phyloP scores from a whole-genome alignment of 2,329 filamentous ascomycete species.

The Ramichloridium luteum region DNA sequence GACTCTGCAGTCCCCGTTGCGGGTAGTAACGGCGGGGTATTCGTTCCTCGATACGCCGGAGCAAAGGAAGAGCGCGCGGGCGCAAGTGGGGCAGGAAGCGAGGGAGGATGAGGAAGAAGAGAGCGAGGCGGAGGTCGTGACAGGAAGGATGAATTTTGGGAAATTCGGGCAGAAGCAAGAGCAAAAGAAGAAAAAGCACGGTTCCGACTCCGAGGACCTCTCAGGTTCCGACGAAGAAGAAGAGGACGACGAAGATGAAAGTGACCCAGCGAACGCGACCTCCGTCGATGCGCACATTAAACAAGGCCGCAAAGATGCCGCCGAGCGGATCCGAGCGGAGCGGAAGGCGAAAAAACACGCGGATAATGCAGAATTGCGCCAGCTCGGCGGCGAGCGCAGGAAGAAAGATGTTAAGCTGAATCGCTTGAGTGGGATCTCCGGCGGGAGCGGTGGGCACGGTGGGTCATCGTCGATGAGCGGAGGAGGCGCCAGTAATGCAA shows the following conservation, averaged over 20 bases:
- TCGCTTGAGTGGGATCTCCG: conserved; percentile 41
- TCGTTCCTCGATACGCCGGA: conserved; percentile 35
- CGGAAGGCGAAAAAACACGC: conserved; percentile 37
- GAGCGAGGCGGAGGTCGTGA: conserved; percentile 23
- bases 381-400: conserved; percentile 47
- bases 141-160: conserved; percentile 39
- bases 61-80: too few relatives aligned
- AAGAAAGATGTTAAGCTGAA: conserved; percentile 58
- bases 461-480: conserved; percentile 4
- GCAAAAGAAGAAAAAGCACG: conserved; percentile 29
- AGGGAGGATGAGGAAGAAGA: conserved; percentile 20
- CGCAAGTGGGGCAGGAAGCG: conserved; percentile 5
- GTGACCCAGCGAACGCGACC: conserved; percentile 31
- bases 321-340: conserved; percentile 30
- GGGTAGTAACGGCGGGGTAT: conserved; percentile 51
- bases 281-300: conserved; percentile 32
- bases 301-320: conserved; percentile 34
- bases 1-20: conserved; percentile 30
- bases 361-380: conserved; percentile 36
- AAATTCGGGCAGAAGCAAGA: conserved; percentile 33
- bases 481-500: conserved; percentile 27
- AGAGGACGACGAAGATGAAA: conserved; percentile 25
- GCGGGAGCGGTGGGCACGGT: conserved; percentile 16
- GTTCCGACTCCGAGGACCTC: conserved; percentile 11
- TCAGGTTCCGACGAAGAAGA: conserved; percentile 26